Evolutionary conservation across 768 basidiomycete genomes (phyloP), one percentile per base, ranked within the genome.

Genomic region (Leccinum imitatum): DNA sequence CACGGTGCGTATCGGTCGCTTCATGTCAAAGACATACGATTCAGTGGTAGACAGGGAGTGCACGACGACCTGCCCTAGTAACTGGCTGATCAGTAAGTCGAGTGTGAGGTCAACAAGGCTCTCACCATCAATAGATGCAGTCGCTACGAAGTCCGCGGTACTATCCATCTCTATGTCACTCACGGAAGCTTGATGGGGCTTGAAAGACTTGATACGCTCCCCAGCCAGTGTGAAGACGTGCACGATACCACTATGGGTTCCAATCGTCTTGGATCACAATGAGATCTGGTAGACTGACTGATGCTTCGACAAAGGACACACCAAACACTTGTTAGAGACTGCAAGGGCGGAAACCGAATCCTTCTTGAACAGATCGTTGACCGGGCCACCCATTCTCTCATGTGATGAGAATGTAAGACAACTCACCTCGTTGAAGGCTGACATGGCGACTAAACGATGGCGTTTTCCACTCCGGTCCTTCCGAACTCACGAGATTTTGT

Each of bases 101-200:
- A 89, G 65, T 86, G 54, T 91, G 30, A 46, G 6, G 19, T 37
- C 1, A 35, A 33, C 2, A 37, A 44, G 10, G 11, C 33, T 47
- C 84, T 76, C 72, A 93, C 96, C 96, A 75, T 99, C 96, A 63
- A 96, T 86, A 4, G 93, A 94, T 0, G 95, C 90, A 7, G 93
- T 95, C 2, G 89, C 94, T 6, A 98, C 84, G 67, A 94, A 98
- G 59, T 97, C 94, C 33, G 85, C 87, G 0, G 89, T 91, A 56
- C 80, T 77, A 70, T 98, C 95, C 68, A 98, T 81, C 53, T 82
- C 84, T 39, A 98, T 87, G 69, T 94, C 94, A 59, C 86, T 84
- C 57, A 98, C 80, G 11, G 92, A 92, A 0, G 95, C 95, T 35
- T 85, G 78, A 69, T 99, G 97, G 2, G 91, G 92, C 68, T 93